These are phyloP conservation scores for Arthrobotrys conoides DNA, from an alignment of 2,329 filamentous ascomycete genomes.

Conservation along the genomic window DNA sequence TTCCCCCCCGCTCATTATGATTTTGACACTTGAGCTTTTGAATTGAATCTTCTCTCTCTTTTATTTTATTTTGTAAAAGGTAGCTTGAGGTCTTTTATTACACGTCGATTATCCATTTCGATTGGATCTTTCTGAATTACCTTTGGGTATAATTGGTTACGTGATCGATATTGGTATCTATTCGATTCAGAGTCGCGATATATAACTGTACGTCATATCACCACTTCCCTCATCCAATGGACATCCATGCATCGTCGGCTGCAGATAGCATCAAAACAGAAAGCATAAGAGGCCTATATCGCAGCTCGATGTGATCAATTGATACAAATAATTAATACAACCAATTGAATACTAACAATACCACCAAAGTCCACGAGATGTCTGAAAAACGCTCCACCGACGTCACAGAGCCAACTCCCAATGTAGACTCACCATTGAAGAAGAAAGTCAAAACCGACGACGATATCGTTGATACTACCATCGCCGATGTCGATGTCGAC, in stretches of 20 bases:
- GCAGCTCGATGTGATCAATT: too few relatives aligned
- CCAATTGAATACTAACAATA: not conserved
- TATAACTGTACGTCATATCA: conserved; percentile 31
- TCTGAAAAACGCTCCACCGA: conserved; percentile 57
- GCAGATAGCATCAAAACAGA: not conserved
- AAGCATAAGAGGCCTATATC: too few relatives aligned
- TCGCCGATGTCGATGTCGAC: conserved; percentile 1
- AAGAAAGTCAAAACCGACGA: conserved; percentile 57
- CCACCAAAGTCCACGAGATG: not conserved
- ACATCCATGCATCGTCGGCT: conserved; percentile 3
- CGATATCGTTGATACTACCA: conserved; percentile 18
- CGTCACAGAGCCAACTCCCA: conserved; percentile 56
- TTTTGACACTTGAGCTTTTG: not conserved
- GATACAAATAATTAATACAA: too few relatives aligned
- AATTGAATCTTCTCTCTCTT: not conserved
- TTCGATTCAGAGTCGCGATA: conserved; percentile 6
- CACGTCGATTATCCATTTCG: not conserved
- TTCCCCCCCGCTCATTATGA: conserved; percentile 24
- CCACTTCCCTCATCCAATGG: conserved; percentile 12
- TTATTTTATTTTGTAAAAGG: not conserved
- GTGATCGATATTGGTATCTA: not conserved
- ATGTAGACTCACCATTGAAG: conserved; percentile 56
- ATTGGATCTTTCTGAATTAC: conserved; percentile 3
- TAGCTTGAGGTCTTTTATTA: not conserved
- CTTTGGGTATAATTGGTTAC: not conserved